A percentile compares a stretch with the other conserved stretches of the same genome.
These are phyloP conservation scores for Podila verticillata DNA, from an alignment of 192 early-diverging fungal species.

Conservation along the genomic window DNA sequence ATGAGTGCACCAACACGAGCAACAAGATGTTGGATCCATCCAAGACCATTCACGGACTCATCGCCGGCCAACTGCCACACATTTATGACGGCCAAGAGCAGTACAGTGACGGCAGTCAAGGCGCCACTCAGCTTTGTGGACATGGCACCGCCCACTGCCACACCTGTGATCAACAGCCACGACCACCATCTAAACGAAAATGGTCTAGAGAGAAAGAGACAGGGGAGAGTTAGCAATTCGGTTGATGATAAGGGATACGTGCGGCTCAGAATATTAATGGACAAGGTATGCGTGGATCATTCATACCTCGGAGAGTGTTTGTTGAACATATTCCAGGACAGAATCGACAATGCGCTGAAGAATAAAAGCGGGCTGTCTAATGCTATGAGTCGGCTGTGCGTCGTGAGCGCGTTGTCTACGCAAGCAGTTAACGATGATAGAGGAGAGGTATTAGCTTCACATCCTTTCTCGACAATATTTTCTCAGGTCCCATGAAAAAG, in stretches of 20 bases:
- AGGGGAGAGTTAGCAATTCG: too few relatives aligned
- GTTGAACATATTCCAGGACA: slow-evolving; percentile 3
- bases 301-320: background rate
- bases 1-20: background rate
- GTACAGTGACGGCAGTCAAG: background rate
- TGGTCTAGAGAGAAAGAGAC: background rate
- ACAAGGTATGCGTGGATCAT: too few relatives aligned
- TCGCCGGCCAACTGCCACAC: background rate
- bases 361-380: background rate
- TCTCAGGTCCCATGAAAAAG: background rate
- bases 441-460: background rate
- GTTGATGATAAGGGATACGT: too few relatives aligned
- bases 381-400: background rate
- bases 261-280: too few relatives aligned
- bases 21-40: background rate
- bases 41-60: background rate
- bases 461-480: background rate
- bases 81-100: background rate
- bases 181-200: background rate
- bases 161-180: background rate
- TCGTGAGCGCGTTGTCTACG: slow-evolving; percentile 1
- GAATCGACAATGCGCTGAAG: background rate
- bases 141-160: background rate
- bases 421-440: background rate
- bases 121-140: background rate